phyloP scores from a whole-genome alignment of 2,329 filamentous ascomycete species.

The Cordyceps militaris region DNA sequence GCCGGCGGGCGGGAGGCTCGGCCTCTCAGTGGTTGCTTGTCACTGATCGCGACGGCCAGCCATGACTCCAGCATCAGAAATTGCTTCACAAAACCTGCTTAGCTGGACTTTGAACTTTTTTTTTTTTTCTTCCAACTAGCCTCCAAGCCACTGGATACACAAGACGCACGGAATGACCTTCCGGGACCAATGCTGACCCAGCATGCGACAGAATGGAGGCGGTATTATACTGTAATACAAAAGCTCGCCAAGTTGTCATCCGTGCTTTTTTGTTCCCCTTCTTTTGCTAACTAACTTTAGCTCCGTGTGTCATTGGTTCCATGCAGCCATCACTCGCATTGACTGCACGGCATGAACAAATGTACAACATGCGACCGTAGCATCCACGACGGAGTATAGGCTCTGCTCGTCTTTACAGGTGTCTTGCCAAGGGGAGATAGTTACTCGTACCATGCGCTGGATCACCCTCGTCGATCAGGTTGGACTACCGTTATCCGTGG shows the following conservation, averaged over 20 bases:
- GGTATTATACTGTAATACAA: not conserved
- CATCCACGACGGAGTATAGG: not conserved
- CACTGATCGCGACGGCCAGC: too few relatives aligned
- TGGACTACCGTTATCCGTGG: too few relatives aligned
- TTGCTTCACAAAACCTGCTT: too few relatives aligned
- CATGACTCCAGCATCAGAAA: too few relatives aligned
- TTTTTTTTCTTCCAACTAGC: not conserved
- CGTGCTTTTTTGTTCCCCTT: not conserved
- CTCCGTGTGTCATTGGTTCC: not conserved
- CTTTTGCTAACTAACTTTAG: not conserved
- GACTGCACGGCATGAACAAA: not conserved
- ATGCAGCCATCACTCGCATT: not conserved
- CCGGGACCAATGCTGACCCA: not conserved
- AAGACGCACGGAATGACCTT: not conserved
- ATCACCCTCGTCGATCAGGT: too few relatives aligned
- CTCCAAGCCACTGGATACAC: not conserved
- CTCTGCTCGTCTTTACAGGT: not conserved
- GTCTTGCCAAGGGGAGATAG: too few relatives aligned
- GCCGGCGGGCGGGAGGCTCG: too few relatives aligned
- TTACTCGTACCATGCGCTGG: too few relatives aligned
- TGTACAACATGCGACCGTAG: not conserved
- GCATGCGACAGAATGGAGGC: not conserved
- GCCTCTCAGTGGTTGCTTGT: not conserved
- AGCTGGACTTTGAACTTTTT: not conserved
- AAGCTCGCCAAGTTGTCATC: not conserved